A percentile compares a stretch with the other conserved stretches of the same genome.
Evolutionary conservation across 2,329 filamentous ascomycete genomes (phyloP).

Genomic region (Exophiala xenobiotica): DNA sequence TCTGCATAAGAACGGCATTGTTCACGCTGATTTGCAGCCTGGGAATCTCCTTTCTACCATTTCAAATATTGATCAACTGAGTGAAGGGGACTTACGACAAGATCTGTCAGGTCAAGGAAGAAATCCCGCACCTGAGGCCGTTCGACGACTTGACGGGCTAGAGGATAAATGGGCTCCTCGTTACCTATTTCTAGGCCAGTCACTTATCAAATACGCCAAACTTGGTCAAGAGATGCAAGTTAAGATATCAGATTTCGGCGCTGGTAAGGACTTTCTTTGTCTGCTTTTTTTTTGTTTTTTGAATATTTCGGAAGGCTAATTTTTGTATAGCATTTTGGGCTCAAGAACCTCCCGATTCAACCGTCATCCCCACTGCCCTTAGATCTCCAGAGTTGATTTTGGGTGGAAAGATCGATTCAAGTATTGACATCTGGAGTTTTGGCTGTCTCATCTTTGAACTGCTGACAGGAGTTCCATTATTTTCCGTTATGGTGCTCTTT

Average conservation of each 20-base stretch:
- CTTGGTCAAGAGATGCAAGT: slow-evolving; percentile 29
- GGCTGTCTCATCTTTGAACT: slow-evolving; percentile 36
- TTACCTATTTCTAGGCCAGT: slow-evolving; percentile 34
- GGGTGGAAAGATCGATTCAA: slow-evolving; percentile 33
- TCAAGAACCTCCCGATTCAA: slow-evolving; percentile 29
- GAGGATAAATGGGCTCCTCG: slow-evolving; percentile 34
- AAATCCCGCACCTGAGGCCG: slow-evolving; percentile 21
- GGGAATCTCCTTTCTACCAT: slow-evolving; percentile 33
- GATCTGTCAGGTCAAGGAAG: slow-evolving; percentile 30
- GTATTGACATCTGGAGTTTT: slow-evolving; percentile 39
- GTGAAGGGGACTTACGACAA: slow-evolving; percentile 20
- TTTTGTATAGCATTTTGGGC: slow-evolving; percentile 33
- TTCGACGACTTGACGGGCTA: slow-evolving; percentile 32
- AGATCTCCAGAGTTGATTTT: slow-evolving; percentile 37
- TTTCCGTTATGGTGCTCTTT: slow-evolving; percentile 30
- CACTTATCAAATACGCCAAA: slow-evolving; percentile 31
- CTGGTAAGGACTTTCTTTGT: slow-evolving; percentile 26
- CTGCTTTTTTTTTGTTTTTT: slow-evolving; percentile 11
- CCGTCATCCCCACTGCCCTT: slow-evolving; percentile 32
- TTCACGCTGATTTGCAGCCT: slow-evolving; percentile 32
- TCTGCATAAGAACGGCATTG: slow-evolving; percentile 28
- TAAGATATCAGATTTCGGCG: slow-evolving; percentile 36
- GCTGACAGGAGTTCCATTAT: slow-evolving; percentile 31
- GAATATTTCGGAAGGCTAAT: slow-evolving; percentile 27
- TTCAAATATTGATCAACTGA: slow-evolving; percentile 23